phyloP scores from a whole-genome alignment of 495 filamentous ascomycete species.

The Pyrenula aspistea region DNA sequence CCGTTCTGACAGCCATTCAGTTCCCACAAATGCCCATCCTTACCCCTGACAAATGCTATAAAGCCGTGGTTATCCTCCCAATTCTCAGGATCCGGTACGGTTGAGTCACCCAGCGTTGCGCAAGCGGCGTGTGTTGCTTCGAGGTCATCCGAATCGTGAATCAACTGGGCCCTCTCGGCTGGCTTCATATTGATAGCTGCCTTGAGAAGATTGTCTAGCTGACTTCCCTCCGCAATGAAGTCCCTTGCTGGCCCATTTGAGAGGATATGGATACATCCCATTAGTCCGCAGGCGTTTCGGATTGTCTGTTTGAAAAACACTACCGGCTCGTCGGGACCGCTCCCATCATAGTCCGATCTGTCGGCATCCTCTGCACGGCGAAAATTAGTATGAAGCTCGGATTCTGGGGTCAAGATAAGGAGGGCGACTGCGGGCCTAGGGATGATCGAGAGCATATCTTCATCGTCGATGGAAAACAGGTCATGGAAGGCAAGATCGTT shows the following conservation, averaged over 20 bases:
- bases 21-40: constrained; percentile 61
- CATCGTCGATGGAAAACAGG: constrained; percentile 40
- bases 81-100: constrained; percentile 49
- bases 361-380: constrained; percentile 16
- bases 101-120: constrained; percentile 54
- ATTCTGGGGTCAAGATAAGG: constrained; percentile 40
- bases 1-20: constrained; percentile 67
- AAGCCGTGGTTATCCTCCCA: constrained; percentile 56
- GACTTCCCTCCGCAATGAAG: constrained; percentile 21
- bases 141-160: constrained; percentile 56
- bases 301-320: constrained; percentile 58
- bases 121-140: constrained; percentile 60
- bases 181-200: constrained; percentile 25
- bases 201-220: constrained; percentile 16
- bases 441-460: constrained; percentile 40
- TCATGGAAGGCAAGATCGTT: constrained; percentile 43
- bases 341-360: constrained; percentile 19
- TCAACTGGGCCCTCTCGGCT: constrained; percentile 41
- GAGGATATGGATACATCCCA: constrained; percentile 47
- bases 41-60: constrained; percentile 65
- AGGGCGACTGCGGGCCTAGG: constrained; percentile 46
- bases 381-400: constrained; percentile 35
- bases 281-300: constrained; percentile 51
- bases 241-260: constrained; percentile 35
- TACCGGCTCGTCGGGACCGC: constrained; percentile 39